Evolutionary conservation across 352 stramenopile species (phyloP).

Genomic region (Paralagenidium karlingii): DNA sequence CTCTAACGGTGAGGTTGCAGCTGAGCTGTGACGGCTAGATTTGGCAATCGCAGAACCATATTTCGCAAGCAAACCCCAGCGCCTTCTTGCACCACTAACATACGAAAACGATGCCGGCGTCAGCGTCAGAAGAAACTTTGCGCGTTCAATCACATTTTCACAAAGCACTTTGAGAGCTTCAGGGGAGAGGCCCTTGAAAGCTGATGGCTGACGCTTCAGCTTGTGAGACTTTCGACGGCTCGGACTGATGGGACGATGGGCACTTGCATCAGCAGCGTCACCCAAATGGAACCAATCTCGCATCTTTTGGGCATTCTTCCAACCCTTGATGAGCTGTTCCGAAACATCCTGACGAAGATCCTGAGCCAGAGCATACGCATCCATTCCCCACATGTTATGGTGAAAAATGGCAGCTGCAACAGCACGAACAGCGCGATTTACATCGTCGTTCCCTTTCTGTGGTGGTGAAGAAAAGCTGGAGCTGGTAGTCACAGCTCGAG

Average conservation of each 20-base stretch:
- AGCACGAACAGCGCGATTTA: constrained; percentile 52
- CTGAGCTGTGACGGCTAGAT: constrained; percentile 11
- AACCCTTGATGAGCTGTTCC: constrained; percentile 48
- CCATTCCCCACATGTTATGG: constrained; percentile 81
- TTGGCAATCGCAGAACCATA: constrained; percentile 52
- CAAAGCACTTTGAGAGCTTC: constrained; percentile 54
- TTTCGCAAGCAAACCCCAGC: constrained; percentile 57
- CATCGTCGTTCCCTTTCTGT: constrained; percentile 14
- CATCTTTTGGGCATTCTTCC: constrained; percentile 83
- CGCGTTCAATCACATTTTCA: constrained; percentile 55
- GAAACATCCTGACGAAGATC: constrained; percentile 44
- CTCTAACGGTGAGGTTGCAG: constrained; percentile 39
- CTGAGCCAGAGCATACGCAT: constrained; percentile 56
- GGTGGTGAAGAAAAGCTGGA: constrained; percentile 24
- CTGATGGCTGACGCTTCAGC: constrained; percentile 52
- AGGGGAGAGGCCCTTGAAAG: constrained; percentile 63
- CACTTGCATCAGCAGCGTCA: constrained; percentile 45
- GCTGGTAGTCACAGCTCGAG: no score
- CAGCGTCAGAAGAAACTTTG: constrained; percentile 57
- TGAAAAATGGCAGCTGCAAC: constrained; percentile 70
- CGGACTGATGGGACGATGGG: constrained; percentile 17
- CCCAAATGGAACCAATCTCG: constrained; percentile 76
- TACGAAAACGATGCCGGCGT: constrained; percentile 66
- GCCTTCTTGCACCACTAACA: constrained; percentile 47
- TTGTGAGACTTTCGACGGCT: constrained; percentile 16